phyloP scores from a whole-genome alignment of 768 basidiomycete species.

The Boletus pseudo-olivaceus region DNA sequence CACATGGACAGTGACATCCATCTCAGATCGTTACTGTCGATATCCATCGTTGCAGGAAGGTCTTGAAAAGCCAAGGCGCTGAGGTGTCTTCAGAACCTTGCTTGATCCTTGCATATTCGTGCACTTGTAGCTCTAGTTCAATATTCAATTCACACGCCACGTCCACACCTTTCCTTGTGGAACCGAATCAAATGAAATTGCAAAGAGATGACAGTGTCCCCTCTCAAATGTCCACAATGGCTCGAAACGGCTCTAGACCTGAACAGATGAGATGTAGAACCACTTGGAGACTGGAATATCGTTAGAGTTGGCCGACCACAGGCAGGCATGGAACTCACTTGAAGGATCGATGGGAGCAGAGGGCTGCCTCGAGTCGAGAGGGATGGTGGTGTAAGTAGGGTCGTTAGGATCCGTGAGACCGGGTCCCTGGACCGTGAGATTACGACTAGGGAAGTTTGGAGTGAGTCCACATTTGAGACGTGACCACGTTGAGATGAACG shows the following conservation, averaged over 20 bases:
- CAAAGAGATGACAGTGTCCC: background rate
- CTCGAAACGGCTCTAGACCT: constrained; percentile 45
- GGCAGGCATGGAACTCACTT: constrained; percentile 46
- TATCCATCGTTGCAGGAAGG: constrained; percentile 72
- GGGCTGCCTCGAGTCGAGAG: constrained; percentile 76
- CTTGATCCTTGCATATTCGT: constrained; percentile 16
- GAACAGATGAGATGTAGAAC: constrained; percentile 93
- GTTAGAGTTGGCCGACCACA: constrained; percentile 4
- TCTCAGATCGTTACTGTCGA: constrained; percentile 85
- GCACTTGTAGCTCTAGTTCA: constrained; percentile 27
- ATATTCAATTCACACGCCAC: constrained; percentile 4
- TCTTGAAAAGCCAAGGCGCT: constrained; percentile 34
- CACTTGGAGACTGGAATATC: constrained; percentile 70
- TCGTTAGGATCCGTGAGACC: constrained; percentile 65
- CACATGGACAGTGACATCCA: constrained; percentile 90
- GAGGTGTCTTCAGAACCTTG: constrained; percentile 8
- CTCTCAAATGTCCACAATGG: background rate
- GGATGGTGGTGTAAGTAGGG: constrained; percentile 59
- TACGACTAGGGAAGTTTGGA: constrained; percentile 51
- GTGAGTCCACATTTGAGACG: background rate
- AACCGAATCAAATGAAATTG: constrained; percentile 2
- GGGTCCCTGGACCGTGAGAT: constrained; percentile 70
- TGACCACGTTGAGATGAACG: constrained; percentile 27
- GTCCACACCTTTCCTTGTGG: background rate
- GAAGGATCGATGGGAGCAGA: constrained; percentile 89